These are phyloP conservation scores for Cutaneotrichosporon sp. DNA, from an alignment of 1,284 basidiomycete genomes.

Conservation along the genomic window DNA sequence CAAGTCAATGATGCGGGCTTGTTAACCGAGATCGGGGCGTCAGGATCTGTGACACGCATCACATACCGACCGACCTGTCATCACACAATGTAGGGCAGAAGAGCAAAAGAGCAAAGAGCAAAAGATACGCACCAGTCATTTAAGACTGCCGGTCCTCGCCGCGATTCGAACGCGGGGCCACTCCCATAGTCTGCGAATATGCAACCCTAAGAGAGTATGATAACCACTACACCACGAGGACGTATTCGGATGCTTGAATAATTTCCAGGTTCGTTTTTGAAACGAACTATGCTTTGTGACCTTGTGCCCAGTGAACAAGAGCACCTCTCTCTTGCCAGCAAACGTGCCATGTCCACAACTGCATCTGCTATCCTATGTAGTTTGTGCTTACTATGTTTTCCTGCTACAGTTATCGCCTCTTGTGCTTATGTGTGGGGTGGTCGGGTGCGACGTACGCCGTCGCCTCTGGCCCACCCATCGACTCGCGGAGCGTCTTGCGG, in stretches of 20 bases:
- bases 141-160: conserved; percentile 7
- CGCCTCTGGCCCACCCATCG: conserved; percentile 15
- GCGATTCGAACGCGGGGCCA: conserved; percentile 12
- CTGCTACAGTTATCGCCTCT: conserved; percentile 10
- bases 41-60: no score
- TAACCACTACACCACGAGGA: conserved; percentile 12
- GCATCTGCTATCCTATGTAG: neutral
- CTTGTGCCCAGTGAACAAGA: no score
- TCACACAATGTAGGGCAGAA: no score
- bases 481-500: conserved; percentile 19
- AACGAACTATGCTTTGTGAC: no score
- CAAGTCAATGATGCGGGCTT: neutral
- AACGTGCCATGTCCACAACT: neutral
- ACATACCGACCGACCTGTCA: no score
- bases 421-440: conserved; percentile 20
- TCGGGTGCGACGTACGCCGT: conserved; percentile 11
- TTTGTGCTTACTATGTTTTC: neutral
- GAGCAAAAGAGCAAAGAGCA: neutral
- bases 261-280: neutral
- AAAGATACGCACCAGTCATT: conserved; percentile 1
- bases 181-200: conserved; percentile 5
- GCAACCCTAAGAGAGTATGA: conserved; percentile 12
- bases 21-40: neutral
- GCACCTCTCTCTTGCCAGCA: neutral
- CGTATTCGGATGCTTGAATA: neutral